Conservation (phyloP, 75 land plant species). For the Selaginella tamariscina region DNA sequence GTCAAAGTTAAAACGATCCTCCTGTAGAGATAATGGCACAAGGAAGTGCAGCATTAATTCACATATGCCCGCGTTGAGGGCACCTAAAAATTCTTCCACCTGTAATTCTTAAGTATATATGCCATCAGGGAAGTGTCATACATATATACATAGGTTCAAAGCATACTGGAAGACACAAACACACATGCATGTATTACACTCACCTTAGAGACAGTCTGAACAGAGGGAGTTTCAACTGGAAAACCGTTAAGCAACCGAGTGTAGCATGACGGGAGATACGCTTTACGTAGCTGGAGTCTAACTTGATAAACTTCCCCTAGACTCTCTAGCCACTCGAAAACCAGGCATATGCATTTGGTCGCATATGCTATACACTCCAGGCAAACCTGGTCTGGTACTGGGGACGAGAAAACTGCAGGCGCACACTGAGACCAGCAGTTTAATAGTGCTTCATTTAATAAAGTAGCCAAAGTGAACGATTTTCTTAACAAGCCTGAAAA, state of each 20-base stretch:
- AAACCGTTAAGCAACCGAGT: background rate
- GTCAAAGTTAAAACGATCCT: background rate
- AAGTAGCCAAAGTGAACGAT: background rate
- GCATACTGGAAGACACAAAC: too few species aligned
- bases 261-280: background rate
- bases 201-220: background rate
- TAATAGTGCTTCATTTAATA: slow-evolving; percentile 19
- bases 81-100: slow-evolving; percentile 38
- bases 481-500: too few species aligned
- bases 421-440: slow-evolving; percentile 34
- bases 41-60: slow-evolving; percentile 39
- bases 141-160: too few species aligned
- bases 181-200: background rate
- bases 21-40: slow-evolving; percentile 12
- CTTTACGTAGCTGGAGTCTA: background rate
- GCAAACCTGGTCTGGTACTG: slow-evolving; percentile 20
- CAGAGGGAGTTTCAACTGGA: background rate
- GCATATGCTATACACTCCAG: slow-evolving; percentile 25
- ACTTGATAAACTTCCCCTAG: background rate
- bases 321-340: slow-evolving; percentile 17
- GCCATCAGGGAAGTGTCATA: too few species aligned
- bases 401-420: slow-evolving; percentile 24
- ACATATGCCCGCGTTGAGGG: slow-evolving; percentile 41
- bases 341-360: slow-evolving; percentile 17
- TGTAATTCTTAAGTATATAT: too few species aligned